Evolutionary conservation across 2,329 filamentous ascomycete genomes (phyloP).

Genomic region (Aureobasidium sp.): DNA sequence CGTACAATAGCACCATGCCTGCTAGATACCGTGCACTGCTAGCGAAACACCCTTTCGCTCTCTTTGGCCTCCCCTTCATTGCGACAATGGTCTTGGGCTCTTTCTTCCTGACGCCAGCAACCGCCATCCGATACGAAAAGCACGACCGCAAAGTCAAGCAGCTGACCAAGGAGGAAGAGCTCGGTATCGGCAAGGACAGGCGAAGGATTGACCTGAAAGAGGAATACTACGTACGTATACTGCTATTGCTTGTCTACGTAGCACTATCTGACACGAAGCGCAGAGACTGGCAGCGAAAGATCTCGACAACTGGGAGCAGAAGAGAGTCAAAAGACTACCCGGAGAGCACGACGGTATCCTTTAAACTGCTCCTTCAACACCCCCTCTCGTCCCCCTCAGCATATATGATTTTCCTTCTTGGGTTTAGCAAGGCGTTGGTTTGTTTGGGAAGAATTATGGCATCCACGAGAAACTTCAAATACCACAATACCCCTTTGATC

Average conservation of each 20-base stretch:
- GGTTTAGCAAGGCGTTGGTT: slow-evolving; percentile 11
- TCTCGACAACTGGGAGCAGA: slow-evolving; percentile 93
- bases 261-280: slow-evolving; percentile 12
- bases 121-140: slow-evolving; percentile 86
- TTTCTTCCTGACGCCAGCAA: slow-evolving; percentile 89
- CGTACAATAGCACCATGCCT: slow-evolving; percentile 56
- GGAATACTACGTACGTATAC: slow-evolving; percentile 69
- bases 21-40: slow-evolving; percentile 69
- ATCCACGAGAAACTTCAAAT: neutral
- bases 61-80: slow-evolving; percentile 92
- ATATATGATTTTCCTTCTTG: neutral
- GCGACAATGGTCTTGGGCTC: slow-evolving; percentile 82
- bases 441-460: neutral
- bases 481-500: neutral
- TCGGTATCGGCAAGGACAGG: slow-evolving; percentile 65
- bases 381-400: neutral
- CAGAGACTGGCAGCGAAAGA: slow-evolving; percentile 81
- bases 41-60: slow-evolving; percentile 72
- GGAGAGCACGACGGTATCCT: slow-evolving; percentile 85
- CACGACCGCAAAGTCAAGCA: slow-evolving; percentile 85
- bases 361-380: slow-evolving; percentile 30
- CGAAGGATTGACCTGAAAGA: slow-evolving; percentile 72
- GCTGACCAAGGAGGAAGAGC: slow-evolving; percentile 75
- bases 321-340: slow-evolving; percentile 78
- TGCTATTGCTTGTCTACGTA: neutral